Evolutionary conservation across 306 rosid genomes (phyloP), one percentile per base, ranked within the genome.

Genomic region (Echinosophora koreensis): DNA sequence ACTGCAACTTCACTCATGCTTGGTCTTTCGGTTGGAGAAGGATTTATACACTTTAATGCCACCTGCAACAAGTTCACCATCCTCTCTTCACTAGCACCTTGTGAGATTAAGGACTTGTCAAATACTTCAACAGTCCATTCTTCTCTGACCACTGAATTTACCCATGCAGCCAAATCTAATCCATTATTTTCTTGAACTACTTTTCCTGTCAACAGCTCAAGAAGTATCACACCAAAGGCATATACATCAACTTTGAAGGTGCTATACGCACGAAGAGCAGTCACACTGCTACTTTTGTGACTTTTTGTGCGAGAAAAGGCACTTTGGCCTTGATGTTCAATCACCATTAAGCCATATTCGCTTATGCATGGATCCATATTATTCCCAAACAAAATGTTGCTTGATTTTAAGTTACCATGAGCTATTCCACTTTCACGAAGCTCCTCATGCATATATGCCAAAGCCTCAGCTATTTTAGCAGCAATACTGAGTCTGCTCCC

Each of bases 211-310:
- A 86, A 71, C 38, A 90, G 88, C 82, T 90, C 87, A 0, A 90
- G 84, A 60, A 90, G 89, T 16, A 90, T 79, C 83, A 84, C 87
- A 9, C 91, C 91, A 9, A 82, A 86, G n/a, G 81, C 87, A 49
- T 77, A 86, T 4, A 85, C 73, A 74, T 90, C 91, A 44, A 35
- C 85, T 79, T 80, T 82, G 73, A 87, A 89, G 66, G 82, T 71
- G 78, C 77, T 71, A 4, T 75, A 39, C 32, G 83, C 69, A 44
- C 42, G n/a, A 27, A 17, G 12, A 46, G 57, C 38, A 46, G 27
- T 47, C 8, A 44, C 27, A 18, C 59, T 69, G 8, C 71, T 81
- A 51, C 46, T 81, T 5, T 35, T 80, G 30, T 59, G 7, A 41
- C 78, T 62, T 49, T 9, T 81, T 28, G 7, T 6, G 1, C 37